These are phyloP conservation scores for Crithidia fasciculata DNA, from an alignment of 208 protist genomes.

Conservation along the genomic window DNA sequence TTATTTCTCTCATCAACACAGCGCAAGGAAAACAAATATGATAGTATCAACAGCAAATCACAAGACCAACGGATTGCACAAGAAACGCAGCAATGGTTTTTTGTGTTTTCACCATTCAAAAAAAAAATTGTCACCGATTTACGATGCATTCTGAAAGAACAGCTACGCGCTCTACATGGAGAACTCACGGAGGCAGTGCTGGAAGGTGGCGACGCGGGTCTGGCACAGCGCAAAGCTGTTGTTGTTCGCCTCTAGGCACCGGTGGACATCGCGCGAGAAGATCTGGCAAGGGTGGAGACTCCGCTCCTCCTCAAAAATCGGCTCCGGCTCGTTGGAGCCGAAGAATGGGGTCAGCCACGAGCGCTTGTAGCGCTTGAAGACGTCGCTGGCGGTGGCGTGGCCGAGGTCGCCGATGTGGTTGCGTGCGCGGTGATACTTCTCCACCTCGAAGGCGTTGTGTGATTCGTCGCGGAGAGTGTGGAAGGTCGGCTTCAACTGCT, in stretches of 20 bases:
- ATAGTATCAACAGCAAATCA: no score
- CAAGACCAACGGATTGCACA: no score
- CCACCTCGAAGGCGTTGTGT: conserved; percentile 16
- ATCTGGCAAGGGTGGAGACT: conserved; percentile 60
- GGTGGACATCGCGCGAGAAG: conserved; percentile 68
- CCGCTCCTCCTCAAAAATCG: conserved; percentile 27
- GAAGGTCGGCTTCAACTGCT: not conserved
- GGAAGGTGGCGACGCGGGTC: conserved; percentile 58
- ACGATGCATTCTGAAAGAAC: not conserved
- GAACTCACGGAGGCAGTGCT: conserved; percentile 82
- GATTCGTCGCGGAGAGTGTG: conserved; percentile 11
- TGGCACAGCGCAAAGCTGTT: conserved; percentile 81
- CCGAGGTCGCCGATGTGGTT: conserved; percentile 27
- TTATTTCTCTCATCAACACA: no score
- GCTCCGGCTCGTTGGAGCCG: conserved; percentile 68
- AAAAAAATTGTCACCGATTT: no score
- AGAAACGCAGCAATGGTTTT: no score
- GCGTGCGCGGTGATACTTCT: conserved; percentile 38
- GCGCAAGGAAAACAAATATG: no score
- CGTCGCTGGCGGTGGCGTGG: conserved; percentile 29
- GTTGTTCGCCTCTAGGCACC: conserved; percentile 58
- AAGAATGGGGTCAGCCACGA: conserved; percentile 83
- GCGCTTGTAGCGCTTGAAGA: conserved; percentile 54
- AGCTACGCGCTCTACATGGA: conserved; percentile 1
- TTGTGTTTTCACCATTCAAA: not conserved